A percentile compares a stretch with the other conserved stretches of the same genome.
Evolutionary conservation across 768 basidiomycete genomes (phyloP).

Genomic region (Hygrophoropsis aurantiaca): DNA sequence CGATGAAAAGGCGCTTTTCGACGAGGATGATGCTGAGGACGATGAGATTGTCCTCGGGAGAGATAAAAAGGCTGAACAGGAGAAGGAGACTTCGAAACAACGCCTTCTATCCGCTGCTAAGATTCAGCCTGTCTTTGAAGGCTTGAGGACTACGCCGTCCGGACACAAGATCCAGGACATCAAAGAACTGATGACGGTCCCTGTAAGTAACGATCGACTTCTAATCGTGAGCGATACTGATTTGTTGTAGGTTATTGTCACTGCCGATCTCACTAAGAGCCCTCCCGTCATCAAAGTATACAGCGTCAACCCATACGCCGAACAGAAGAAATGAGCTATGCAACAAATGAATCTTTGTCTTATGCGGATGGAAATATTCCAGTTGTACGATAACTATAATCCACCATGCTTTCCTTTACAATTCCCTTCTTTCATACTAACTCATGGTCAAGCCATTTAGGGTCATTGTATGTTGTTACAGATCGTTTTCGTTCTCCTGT

Average conservation of each 20-base stretch:
- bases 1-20: constrained; percentile 86
- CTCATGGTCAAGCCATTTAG: constrained; percentile 26
- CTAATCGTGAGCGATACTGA: no score
- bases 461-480: constrained; percentile 27
- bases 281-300: constrained; percentile 97
- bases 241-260: constrained; percentile 87
- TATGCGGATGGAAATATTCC: constrained; percentile 4
- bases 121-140: constrained; percentile 79
- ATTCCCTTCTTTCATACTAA: constrained; percentile 29
- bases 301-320: constrained; percentile 89
- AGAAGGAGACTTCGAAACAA: constrained; percentile 72
- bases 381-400: constrained; percentile 31
- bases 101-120: constrained; percentile 75
- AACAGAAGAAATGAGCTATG: constrained; percentile 44
- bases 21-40: constrained; percentile 81
- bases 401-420: constrained; percentile 27
- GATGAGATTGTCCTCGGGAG: constrained; percentile 82
- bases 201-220: constrained; percentile 51
- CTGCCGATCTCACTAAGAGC: constrained; percentile 92
- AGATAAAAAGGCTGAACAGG: constrained; percentile 37
- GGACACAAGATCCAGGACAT: constrained; percentile 98
- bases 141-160: constrained; percentile 63
- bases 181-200: constrained; percentile 88
- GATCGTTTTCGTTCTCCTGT: constrained; percentile 24
- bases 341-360: constrained; percentile 1